These are phyloP conservation scores for Sugiyamaella marilandica DNA, from an alignment of 805 yeast genomes.

Conservation along the genomic window DNA sequence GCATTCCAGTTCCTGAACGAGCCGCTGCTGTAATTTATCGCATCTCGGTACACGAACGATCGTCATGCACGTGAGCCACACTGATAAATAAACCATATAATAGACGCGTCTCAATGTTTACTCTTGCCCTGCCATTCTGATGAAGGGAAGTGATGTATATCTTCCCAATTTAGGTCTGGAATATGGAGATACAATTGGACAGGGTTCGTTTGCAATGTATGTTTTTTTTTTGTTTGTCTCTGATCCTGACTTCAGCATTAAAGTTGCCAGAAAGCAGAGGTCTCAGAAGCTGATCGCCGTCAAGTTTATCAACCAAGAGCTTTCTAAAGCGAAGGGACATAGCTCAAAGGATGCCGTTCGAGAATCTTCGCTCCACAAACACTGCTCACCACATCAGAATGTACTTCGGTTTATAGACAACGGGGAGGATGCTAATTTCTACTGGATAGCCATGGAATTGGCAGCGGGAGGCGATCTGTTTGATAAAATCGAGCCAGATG, in stretches of 20 bases:
- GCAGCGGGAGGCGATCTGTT: slow-evolving; percentile 74
- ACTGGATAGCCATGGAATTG: slow-evolving; percentile 63
- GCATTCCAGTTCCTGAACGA: not conserved
- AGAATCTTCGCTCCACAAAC: slow-evolving; percentile 57
- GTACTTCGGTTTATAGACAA: slow-evolving; percentile 51
- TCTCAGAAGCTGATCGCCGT: slow-evolving; percentile 48
- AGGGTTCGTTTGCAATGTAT: slow-evolving; percentile 60
- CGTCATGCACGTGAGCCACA: too few relatives aligned
- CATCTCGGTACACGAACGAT: too few relatives aligned
- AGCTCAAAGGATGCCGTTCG: slow-evolving; percentile 22
- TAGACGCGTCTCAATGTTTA: not conserved
- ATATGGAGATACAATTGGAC: slow-evolving; percentile 54
- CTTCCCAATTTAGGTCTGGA: slow-evolving; percentile 9
- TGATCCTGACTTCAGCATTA: slow-evolving; percentile 36
- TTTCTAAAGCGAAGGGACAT: slow-evolving; percentile 12
- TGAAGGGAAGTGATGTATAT: slow-evolving; percentile 5
- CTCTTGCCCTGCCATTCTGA: not conserved
- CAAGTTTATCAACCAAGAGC: slow-evolving; percentile 46
- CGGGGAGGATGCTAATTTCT: slow-evolving; percentile 51
- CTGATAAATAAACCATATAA: too few relatives aligned
- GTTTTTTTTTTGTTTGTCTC: not conserved
- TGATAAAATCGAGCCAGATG: slow-evolving; percentile 73
- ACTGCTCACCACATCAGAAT: slow-evolving; percentile 55
- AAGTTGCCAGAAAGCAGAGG: slow-evolving; percentile 41
- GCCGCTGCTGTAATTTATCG: too few relatives aligned